phyloP scores from a whole-genome alignment of 495 filamentous ascomycete genomes.

The Talaromyces borbonicus region DNA sequence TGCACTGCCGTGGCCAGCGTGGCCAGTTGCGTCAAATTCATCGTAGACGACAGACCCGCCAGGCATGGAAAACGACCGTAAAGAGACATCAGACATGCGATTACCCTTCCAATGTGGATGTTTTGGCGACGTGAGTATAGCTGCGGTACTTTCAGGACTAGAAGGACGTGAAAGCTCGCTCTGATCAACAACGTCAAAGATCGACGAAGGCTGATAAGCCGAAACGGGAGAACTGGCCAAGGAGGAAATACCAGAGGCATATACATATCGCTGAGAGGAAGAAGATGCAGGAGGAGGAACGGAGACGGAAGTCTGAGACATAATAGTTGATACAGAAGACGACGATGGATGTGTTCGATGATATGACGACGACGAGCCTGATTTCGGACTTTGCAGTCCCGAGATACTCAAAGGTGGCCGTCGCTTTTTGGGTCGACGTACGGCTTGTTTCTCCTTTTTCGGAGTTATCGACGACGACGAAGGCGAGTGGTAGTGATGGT shows the following conservation, averaged over 20 bases:
- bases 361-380: conserved; percentile 22
- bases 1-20: too few species aligned
- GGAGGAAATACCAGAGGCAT: conserved; percentile 61
- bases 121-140: conserved; percentile 38
- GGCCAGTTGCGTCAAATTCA: background rate
- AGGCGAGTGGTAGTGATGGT: conserved; percentile 80
- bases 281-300: conserved; percentile 40
- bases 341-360: conserved; percentile 34
- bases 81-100: conserved; percentile 43
- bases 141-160: conserved; percentile 57
- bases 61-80: conserved; percentile 31
- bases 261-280: conserved; percentile 37
- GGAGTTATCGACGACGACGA: conserved; percentile 28
- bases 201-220: conserved; percentile 56
- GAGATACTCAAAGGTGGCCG: conserved; percentile 45
- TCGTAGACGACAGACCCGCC: background rate
- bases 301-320: conserved; percentile 55
- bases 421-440: conserved; percentile 60
- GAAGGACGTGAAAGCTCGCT: conserved; percentile 56
- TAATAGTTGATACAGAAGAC: conserved; percentile 44
- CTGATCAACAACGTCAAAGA: conserved; percentile 63
- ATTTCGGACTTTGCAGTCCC: conserved; percentile 36
- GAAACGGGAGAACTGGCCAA: conserved; percentile 76
- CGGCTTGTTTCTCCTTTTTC: conserved; percentile 41
- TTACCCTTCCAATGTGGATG: conserved; percentile 38